These are phyloP conservation scores for Russula vinacea DNA, from an alignment of 768 basidiomycete genomes.

Conservation along the genomic window DNA sequence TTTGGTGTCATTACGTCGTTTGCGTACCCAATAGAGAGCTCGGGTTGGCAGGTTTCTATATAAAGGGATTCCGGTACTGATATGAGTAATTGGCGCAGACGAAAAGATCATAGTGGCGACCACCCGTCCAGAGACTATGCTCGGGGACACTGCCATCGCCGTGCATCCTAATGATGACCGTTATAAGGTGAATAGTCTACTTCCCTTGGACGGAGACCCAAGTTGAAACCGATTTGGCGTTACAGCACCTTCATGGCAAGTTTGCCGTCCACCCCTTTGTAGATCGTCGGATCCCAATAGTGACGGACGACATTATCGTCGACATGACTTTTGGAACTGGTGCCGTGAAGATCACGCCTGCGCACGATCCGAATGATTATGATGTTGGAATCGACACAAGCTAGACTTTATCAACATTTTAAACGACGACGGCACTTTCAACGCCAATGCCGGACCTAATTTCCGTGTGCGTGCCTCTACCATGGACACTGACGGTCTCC, in stretches of 20 bases:
- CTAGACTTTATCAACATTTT: conserved; percentile 91
- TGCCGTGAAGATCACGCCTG: conserved; percentile 98
- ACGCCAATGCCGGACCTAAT: conserved; percentile 76
- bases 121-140: conserved; percentile 97
- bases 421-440: conserved; percentile 96
- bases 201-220: neutral
- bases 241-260: conserved; percentile 88
- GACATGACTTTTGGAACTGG: conserved; percentile 98
- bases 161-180: conserved; percentile 91
- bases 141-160: conserved; percentile 96
- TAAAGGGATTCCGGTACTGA: neutral
- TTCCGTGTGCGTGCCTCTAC: conserved; percentile 53
- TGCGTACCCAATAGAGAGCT: conserved; percentile 85
- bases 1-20: conserved; percentile 98
- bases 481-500: neutral
- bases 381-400: conserved; percentile 84
- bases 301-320: conserved; percentile 77
- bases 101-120: conserved; percentile 87
- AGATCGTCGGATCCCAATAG: conserved; percentile 79
- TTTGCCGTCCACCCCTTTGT: conserved; percentile 88
- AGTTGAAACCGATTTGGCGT: too few species aligned
- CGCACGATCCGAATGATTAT: conserved; percentile 97
- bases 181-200: conserved; percentile 57
- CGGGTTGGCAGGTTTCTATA: conserved; percentile 48
- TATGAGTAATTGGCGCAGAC: conserved; percentile 44